These are phyloP conservation scores for Parmelia sp. DNA, from an alignment of 495 filamentous ascomycete species.

Conservation along the genomic window DNA sequence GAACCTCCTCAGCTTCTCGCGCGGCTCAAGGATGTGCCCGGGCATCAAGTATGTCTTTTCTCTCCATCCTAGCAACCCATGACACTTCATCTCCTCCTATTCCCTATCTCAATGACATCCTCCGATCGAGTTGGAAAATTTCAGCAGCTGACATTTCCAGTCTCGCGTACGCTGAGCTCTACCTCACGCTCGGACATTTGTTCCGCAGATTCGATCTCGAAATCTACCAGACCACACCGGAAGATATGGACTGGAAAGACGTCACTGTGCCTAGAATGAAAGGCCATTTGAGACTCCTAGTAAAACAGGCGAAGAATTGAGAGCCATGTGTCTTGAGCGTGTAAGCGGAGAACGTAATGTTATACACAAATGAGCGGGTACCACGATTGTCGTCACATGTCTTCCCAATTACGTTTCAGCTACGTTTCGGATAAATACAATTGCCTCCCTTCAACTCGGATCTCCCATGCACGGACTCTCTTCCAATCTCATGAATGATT, in stretches of 20 bases:
- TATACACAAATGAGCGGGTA: background rate
- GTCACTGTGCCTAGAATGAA: conserved; percentile 3
- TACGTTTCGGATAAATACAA: background rate
- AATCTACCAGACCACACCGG: conserved; percentile 31
- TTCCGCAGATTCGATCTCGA: conserved; percentile 37
- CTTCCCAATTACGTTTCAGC: background rate
- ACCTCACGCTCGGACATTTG: conserved; percentile 36
- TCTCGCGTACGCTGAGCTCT: conserved; percentile 40
- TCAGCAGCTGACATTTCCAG: conserved; percentile 21
- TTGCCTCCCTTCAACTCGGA: too few species aligned
- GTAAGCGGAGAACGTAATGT: background rate
- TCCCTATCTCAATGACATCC: background rate
- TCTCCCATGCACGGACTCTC: too few species aligned
- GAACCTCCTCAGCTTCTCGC: conserved; percentile 36
- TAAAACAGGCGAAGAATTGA: background rate
- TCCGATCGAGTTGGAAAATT: background rate
- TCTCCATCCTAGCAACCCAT: background rate
- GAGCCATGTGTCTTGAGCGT: background rate
- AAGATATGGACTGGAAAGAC: conserved; percentile 29
- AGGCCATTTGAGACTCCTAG: background rate
- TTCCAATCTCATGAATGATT: too few species aligned
- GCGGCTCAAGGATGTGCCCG: conserved; percentile 43
- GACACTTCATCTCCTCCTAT: background rate
- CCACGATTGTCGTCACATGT: background rate
- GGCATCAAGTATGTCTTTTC: conserved; percentile 37